These are phyloP conservation scores for Magnusiomyces suaveolens DNA, from an alignment of 1,139 yeast genomes.

Conservation along the genomic window DNA sequence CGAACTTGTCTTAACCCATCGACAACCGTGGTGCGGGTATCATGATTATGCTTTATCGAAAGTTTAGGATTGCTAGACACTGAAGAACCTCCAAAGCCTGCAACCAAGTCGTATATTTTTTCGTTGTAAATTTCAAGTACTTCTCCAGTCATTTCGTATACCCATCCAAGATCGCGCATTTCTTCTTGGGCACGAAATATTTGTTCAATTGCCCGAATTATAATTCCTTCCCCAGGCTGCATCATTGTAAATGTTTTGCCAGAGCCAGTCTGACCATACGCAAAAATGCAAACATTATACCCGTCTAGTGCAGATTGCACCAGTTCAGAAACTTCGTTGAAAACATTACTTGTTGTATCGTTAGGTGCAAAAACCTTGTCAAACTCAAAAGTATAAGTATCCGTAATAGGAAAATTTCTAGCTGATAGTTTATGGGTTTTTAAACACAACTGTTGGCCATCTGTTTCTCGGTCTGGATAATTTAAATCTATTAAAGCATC, in stretches of 20 bases:
- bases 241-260: constrained; percentile 31
- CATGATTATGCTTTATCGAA: constrained; percentile 68
- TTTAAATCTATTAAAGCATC: constrained; percentile 32
- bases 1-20: constrained; percentile 48
- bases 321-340: constrained; percentile 76
- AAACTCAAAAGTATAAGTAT: constrained; percentile 48
- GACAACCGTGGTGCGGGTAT: constrained; percentile 43
- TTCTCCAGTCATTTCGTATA: constrained; percentile 57
- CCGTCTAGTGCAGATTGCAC: constrained; percentile 90
- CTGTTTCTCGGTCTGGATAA: constrained; percentile 47
- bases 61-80: constrained; percentile 26
- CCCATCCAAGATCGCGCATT: constrained; percentile 54
- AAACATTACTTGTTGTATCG: constrained; percentile 51
- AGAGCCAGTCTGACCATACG: constrained; percentile 31
- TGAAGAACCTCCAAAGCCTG: background rate
- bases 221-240: constrained; percentile 65
- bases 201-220: constrained; percentile 65
- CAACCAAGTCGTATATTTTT: constrained; percentile 56
- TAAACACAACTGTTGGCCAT: constrained; percentile 35
- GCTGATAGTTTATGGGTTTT: constrained; percentile 20
- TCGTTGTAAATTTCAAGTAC: constrained; percentile 89
- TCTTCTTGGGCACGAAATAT: constrained; percentile 53
- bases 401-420: constrained; percentile 17
- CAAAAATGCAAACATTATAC: constrained; percentile 28
- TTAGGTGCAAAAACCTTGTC: constrained; percentile 64